phyloP scores from a whole-genome alignment of 805 yeast genomes.

The Myxozyma neotropica region DNA sequence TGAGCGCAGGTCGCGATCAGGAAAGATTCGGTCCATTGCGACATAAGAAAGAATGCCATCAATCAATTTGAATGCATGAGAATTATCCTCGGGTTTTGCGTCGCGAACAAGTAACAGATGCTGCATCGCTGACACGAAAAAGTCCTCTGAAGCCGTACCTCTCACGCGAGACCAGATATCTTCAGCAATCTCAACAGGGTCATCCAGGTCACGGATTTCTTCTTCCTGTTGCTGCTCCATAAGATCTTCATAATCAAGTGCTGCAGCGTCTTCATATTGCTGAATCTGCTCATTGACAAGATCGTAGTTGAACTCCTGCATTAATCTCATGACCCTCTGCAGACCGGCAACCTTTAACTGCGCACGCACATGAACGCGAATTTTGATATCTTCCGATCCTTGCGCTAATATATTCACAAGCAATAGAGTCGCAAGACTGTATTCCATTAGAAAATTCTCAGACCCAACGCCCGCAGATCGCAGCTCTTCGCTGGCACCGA shows the following conservation, averaged over 20 bases:
- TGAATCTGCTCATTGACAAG: conserved; percentile 65
- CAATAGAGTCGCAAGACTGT: conserved; percentile 68
- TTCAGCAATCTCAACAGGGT: conserved; percentile 69
- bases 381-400: conserved; percentile 41
- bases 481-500: conserved; percentile 87
- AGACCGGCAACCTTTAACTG: conserved; percentile 63
- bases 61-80: conserved; percentile 58
- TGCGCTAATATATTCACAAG: conserved; percentile 62
- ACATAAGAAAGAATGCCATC: conserved; percentile 68
- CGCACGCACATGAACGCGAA: conserved; percentile 60
- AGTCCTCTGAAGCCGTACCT: conserved; percentile 61
- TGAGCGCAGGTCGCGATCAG: conserved; percentile 41
- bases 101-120: conserved; percentile 57
- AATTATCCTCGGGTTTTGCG: conserved; percentile 47
- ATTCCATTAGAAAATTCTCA: conserved; percentile 69
- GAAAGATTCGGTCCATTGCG: conserved; percentile 51
- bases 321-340: conserved; percentile 52
- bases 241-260: conserved; percentile 56
- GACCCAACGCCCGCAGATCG: conserved; percentile 54
- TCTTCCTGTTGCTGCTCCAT: conserved; percentile 45
- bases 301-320: conserved; percentile 59
- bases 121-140: conserved; percentile 64
- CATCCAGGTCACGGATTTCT: conserved; percentile 60
- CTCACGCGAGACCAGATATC: conserved; percentile 61
- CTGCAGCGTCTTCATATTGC: conserved; percentile 60